A percentile compares a stretch with the other conserved stretches of the same genome.
Evolutionary conservation across 768 basidiomycete genomes (phyloP).

Genomic region (Boletus sp.): DNA sequence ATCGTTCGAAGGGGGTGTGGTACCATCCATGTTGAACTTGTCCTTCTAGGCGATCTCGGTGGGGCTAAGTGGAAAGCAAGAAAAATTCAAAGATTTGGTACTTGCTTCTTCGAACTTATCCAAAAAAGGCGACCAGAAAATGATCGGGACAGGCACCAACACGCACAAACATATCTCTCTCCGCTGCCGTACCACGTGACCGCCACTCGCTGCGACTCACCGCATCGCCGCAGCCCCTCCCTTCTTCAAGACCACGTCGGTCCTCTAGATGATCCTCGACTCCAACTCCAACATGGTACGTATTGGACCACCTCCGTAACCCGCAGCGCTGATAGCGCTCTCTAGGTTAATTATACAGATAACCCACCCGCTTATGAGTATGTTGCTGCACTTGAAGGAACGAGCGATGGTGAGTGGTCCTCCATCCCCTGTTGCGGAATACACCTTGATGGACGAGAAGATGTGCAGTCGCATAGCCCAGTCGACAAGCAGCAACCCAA

Average conservation of each 20-base stretch:
- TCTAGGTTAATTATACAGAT: constrained; percentile 28
- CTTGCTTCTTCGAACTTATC: neutral
- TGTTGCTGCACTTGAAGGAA: constrained; percentile 29
- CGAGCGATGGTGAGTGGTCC: constrained; percentile 26
- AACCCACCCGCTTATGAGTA: constrained; percentile 53
- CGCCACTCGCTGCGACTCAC: neutral
- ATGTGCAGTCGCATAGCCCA: neutral
- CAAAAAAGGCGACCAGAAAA: constrained; percentile 7
- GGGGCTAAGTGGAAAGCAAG: neutral
- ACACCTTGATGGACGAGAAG: constrained; percentile 7
- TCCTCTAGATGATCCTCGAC: constrained; percentile 25
- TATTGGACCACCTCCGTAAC: neutral
- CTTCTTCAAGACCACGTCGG: neutral
- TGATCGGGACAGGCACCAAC: constrained; percentile 12
- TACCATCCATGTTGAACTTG: constrained; percentile 28
- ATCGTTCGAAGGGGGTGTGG: constrained; percentile 29
- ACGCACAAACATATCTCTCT: constrained; percentile 14
- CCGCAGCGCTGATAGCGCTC: neutral
- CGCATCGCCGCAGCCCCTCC: constrained; percentile 9
- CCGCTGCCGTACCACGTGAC: constrained; percentile 20
- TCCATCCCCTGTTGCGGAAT: neutral
- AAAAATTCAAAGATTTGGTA: neutral
- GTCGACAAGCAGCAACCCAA: constrained; percentile 16
- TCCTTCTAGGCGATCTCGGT: constrained; percentile 3
- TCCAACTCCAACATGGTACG: constrained; percentile 28